Conservation (phyloP, 352 stramenopile genomes). For the Pythium biforme region DNA sequence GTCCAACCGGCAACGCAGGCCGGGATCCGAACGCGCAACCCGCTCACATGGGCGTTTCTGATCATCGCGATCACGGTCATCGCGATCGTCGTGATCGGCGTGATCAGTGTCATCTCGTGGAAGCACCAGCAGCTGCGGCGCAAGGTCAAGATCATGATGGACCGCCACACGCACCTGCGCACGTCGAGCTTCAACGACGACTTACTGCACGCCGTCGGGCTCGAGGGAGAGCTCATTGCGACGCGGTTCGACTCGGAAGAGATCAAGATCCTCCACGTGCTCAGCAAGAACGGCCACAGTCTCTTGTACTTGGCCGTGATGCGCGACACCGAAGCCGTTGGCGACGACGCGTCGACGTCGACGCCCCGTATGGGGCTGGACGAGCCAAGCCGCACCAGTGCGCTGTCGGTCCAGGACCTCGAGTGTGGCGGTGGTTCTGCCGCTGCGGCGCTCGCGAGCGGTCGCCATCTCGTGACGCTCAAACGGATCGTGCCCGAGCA, state of each 20-base stretch:
- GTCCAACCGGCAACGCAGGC: constrained; percentile 62
- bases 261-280: constrained; percentile 59
- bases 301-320: constrained; percentile 66
- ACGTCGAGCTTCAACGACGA: constrained; percentile 20
- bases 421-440: not conserved
- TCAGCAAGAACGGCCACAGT: constrained; percentile 60
- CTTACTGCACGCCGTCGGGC: constrained; percentile 17
- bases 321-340: constrained; percentile 2
- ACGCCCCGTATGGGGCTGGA: not conserved
- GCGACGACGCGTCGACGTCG: not conserved
- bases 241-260: constrained; percentile 39
- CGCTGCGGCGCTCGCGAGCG: not conserved
- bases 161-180: constrained; percentile 6
- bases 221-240: constrained; percentile 23
- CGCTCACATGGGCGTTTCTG: constrained; percentile 28
- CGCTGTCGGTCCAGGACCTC: constrained; percentile 18
- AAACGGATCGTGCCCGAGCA: constrained; percentile 70
- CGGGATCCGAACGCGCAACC: constrained; percentile 19
- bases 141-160: constrained; percentile 21
- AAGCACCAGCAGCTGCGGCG: constrained; percentile 29
- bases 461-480: constrained; percentile 56
- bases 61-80: constrained; percentile 28
- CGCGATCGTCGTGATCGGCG: constrained; percentile 22
- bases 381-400: not conserved
- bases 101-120: constrained; percentile 30